Conservation (phyloP, 495 filamentous ascomycete genomes). For the Penicillium silybi region DNA sequence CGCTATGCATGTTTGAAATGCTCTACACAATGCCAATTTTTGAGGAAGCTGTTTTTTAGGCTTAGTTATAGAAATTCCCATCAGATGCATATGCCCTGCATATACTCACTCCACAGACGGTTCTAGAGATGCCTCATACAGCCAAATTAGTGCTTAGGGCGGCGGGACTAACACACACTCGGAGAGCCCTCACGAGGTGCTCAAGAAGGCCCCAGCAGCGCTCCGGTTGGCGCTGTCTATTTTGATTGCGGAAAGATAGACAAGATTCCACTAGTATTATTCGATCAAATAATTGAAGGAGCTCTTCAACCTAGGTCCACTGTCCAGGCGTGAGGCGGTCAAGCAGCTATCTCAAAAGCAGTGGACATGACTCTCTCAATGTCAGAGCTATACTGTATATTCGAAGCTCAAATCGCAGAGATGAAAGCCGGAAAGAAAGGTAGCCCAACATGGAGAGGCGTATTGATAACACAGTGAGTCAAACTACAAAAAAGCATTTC, state of each 20-base stretch:
- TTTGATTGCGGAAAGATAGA: not conserved
- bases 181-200: no score
- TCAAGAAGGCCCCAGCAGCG: no score
- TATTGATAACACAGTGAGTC: not conserved
- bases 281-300: not conserved
- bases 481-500: constrained; percentile 9
- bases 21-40: not conserved
- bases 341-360: not conserved
- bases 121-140: no score
- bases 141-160: no score
- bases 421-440: not conserved
- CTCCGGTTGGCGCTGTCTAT: no score
- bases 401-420: not conserved
- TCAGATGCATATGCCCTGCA: no score
- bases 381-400: not conserved
- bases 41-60: not conserved
- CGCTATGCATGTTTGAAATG: not conserved
- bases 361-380: not conserved
- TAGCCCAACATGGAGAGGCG: not conserved
- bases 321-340: not conserved
- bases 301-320: not conserved
- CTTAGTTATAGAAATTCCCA: no score
- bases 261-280: not conserved
- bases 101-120: no score
- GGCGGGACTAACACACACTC: no score